Base-by-base conservation (phyloP, 1,284 basidiomycete genomes). In the Cerrena zonata region DNA sequence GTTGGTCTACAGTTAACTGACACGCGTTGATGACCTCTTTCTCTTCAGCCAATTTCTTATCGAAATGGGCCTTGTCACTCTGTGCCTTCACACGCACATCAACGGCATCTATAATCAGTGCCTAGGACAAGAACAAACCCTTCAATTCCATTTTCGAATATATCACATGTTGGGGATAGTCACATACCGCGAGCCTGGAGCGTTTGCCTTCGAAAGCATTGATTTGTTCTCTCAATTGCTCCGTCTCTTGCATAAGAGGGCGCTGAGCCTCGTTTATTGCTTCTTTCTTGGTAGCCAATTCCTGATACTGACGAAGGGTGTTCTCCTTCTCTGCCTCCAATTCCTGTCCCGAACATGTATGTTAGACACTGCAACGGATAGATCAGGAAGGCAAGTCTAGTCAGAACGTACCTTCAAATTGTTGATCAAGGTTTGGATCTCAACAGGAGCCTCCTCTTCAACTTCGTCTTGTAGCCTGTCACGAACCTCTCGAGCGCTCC, bases 391-490 rank as follows among this genome's bases (percentile, higher is more conserved):
- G 49, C 39, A n/a, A 27, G n/a, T 19, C 25, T 18, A 5, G 19
- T 41, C 18, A 47, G 22, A 43, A 62, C 68, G 15, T 49, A 80
- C 82, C 52, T 70, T 64, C 61, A 75, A 79, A 38, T 79, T 73
- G 49, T 73, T 76, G 54, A 88, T 77, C 21, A 93, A 71, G 4
- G 77, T 81, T 21, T 80, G 75, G 15, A 93, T 76, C 58, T 82
- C 83, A 13, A 79, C 80, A 1, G 91, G 89, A 58, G 87, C 72
- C 26, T 86, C 85, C 44, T 90, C 84, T 51, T 86, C 84, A 19
- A 81, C 76, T 57, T 88, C 84, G 22, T 81, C 72, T 53, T 77
- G 73, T 10, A 83, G 59, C 4, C 66, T 61, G n/a, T 64, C 59
- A 26, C 76, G 68, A 5, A 60, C 52, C 11, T 58, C 48, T 60